phyloP scores from a whole-genome alignment of 1,139 yeast species.

The Ogataea hybrid region DNA sequence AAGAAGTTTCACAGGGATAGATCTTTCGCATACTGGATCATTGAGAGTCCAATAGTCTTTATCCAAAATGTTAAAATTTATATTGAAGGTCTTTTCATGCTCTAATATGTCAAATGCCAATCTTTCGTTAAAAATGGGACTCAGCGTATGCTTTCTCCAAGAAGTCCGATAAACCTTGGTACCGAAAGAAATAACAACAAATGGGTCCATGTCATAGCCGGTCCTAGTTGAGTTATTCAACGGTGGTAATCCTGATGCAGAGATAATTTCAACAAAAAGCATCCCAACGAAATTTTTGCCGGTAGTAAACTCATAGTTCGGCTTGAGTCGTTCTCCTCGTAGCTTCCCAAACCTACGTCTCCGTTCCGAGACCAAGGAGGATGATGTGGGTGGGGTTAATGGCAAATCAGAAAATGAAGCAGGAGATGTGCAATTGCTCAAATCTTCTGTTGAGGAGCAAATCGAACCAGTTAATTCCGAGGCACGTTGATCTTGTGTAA shows the following conservation, averaged over 20 bases:
- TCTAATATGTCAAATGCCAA: constrained; percentile 74
- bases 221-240: constrained; percentile 59
- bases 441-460: constrained; percentile 19
- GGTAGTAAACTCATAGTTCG: constrained; percentile 12
- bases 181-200: constrained; percentile 89
- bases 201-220: constrained; percentile 95
- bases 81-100: constrained; percentile 61
- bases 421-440: constrained; percentile 14
- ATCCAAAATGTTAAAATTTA: constrained; percentile 75
- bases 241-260: constrained; percentile 73
- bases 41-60: constrained; percentile 81
- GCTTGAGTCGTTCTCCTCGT: constrained; percentile 6
- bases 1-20: constrained; percentile 34
- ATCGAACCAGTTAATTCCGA: constrained; percentile 7
- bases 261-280: constrained; percentile 68
- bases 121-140: constrained; percentile 80
- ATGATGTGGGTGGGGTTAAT: constrained; percentile 16
- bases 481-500: too few species aligned
- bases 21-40: constrained; percentile 72
- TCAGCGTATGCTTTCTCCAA: constrained; percentile 77
- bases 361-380: constrained; percentile 4
- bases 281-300: constrained; percentile 49
- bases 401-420: constrained; percentile 19
- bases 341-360: constrained; percentile 13
- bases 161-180: constrained; percentile 85